phyloP scores from a whole-genome alignment of 1,139 yeast genomes.

The Yamadazyma kanchanaburiensis region DNA sequence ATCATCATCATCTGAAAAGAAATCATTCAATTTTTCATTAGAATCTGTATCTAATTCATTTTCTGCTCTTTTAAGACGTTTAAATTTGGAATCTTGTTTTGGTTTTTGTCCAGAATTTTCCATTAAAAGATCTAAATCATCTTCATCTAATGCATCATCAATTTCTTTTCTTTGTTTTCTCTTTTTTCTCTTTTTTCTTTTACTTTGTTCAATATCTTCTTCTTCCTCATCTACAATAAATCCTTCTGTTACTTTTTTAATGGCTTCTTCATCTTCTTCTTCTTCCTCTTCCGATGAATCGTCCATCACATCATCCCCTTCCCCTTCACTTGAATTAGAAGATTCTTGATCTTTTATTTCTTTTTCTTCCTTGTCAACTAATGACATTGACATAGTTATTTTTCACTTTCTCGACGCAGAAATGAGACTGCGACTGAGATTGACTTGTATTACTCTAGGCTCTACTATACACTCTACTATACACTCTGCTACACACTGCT shows the following conservation, averaged over 20 bases:
- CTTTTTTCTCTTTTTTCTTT: slow-evolving; percentile 32
- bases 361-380: slow-evolving; percentile 25
- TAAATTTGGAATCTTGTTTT: slow-evolving; percentile 46
- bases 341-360: slow-evolving; percentile 34
- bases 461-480: no score
- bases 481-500: no score
- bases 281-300: slow-evolving; percentile 67
- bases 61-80: slow-evolving; percentile 77
- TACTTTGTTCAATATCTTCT: slow-evolving; percentile 33
- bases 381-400: no score
- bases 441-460: slow-evolving; percentile 1
- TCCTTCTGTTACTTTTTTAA: slow-evolving; percentile 77
- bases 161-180: slow-evolving; percentile 43
- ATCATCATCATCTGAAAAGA: slow-evolving; percentile 77
- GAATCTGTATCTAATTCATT: slow-evolving; percentile 20
- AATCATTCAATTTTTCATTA: slow-evolving; percentile 50
- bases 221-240: slow-evolving; percentile 87
- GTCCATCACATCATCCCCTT: slow-evolving; percentile 47
- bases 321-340: slow-evolving; percentile 27
- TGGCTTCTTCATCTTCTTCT: slow-evolving; percentile 75
- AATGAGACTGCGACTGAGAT: neutral
- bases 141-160: slow-evolving; percentile 84
- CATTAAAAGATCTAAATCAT: slow-evolving; percentile 85
- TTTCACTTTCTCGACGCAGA: no score
- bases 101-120: slow-evolving; percentile 80